Evolutionary conservation across 768 basidiomycete genomes (phyloP).

Genomic region (Sarcomyxa edulis): DNA sequence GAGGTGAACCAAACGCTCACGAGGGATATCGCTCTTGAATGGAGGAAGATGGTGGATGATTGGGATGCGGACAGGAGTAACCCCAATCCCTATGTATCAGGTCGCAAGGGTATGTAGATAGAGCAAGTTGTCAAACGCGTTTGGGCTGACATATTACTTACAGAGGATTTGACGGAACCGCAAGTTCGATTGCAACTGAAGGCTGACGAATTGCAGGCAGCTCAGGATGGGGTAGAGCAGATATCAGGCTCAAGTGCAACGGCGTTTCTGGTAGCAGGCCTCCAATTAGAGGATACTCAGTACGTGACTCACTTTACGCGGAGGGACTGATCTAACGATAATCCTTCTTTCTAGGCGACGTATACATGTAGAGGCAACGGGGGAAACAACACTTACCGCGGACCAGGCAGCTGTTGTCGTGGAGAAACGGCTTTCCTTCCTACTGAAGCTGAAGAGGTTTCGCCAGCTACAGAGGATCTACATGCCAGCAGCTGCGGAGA

Average conservation of each 20-base stretch:
- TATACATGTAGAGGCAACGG: too few relatives aligned
- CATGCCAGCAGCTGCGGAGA: not conserved
- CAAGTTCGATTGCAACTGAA: too few relatives aligned
- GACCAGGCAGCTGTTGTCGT: not conserved
- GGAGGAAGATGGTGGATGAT: not conserved
- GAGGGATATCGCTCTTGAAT: not conserved
- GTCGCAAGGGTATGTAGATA: not conserved
- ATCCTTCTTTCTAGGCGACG: not conserved
- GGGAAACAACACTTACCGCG: not conserved
- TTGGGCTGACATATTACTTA: too few relatives aligned
- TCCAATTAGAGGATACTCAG: not conserved
- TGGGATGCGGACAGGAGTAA: conserved; percentile 14
- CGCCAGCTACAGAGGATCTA: not conserved
- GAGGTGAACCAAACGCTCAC: not conserved
- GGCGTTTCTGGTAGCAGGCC: too few relatives aligned
- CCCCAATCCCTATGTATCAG: conserved; percentile 16
- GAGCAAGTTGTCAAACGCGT: too few relatives aligned
- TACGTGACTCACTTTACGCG: not conserved
- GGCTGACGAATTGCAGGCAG: too few relatives aligned
- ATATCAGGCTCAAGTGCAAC: too few relatives aligned
- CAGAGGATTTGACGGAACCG: too few relatives aligned
- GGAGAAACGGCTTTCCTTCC: not conserved
- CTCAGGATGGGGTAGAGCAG: too few relatives aligned
- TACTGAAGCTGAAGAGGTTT: not conserved
- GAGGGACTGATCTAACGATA: not conserved